phyloP scores from a whole-genome alignment of 805 yeast species.

The Dipodascus albidus region DNA sequence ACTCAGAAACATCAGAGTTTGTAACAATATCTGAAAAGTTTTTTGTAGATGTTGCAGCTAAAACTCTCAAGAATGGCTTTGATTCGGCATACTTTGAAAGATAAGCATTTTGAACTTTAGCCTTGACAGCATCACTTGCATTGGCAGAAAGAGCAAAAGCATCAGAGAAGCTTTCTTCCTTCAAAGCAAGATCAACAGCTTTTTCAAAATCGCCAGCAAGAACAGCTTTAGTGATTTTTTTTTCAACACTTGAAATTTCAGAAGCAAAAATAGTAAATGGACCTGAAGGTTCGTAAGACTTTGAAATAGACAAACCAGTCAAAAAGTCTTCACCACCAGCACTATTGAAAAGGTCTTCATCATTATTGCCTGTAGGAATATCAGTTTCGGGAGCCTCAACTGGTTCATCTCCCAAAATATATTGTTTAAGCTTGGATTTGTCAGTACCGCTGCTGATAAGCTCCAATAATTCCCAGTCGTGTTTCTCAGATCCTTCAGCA shows the following conservation, averaged over 20 bases:
- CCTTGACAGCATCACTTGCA: slow-evolving; percentile 46
- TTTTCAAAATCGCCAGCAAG: slow-evolving; percentile 49
- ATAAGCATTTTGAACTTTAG: slow-evolving; percentile 60
- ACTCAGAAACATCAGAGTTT: slow-evolving; percentile 64
- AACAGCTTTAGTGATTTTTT: slow-evolving; percentile 37
- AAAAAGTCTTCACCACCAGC: slow-evolving; percentile 19
- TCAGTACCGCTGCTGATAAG: slow-evolving; percentile 23
- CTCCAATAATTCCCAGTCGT: slow-evolving; percentile 28
- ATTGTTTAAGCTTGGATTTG: slow-evolving; percentile 14
- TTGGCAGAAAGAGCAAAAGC: slow-evolving; percentile 69
- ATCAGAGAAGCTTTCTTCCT: slow-evolving; percentile 54
- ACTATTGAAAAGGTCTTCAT: slow-evolving; percentile 30
- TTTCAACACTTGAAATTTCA: slow-evolving; percentile 31
- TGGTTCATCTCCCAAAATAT: slow-evolving; percentile 14
- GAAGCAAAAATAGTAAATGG: slow-evolving; percentile 21
- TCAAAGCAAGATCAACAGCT: slow-evolving; percentile 60
- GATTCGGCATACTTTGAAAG: slow-evolving; percentile 44
- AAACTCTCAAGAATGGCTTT: slow-evolving; percentile 56
- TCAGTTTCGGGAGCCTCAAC: slow-evolving; percentile 18
- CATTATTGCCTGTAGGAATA: slow-evolving; percentile 19
- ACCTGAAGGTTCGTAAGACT: slow-evolving; percentile 21
- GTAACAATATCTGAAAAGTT: slow-evolving; percentile 57
- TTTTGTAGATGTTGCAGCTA: slow-evolving; percentile 48
- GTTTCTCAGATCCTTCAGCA: slow-evolving; percentile 15
- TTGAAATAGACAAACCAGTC: slow-evolving; percentile 16